phyloP scores from a whole-genome alignment of 495 filamentous ascomycete species.

The Jackrogersella multiformis region DNA sequence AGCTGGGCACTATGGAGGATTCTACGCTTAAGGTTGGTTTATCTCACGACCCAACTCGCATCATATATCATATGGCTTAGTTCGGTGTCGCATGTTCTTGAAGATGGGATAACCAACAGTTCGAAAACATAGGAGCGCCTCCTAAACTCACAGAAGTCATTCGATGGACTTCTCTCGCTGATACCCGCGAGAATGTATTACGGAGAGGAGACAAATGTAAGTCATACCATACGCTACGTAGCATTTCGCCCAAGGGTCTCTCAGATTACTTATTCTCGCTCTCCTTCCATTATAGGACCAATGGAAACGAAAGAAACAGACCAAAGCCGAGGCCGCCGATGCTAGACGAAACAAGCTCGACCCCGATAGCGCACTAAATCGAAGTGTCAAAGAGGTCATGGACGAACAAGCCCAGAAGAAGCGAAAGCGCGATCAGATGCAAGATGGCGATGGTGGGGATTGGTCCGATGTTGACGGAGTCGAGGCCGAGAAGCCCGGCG shows the following conservation, averaged over 20 bases:
- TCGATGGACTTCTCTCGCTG: conserved; percentile 89
- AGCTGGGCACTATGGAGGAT: conserved; percentile 44
- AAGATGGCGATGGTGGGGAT: conserved; percentile 50
- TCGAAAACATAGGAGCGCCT: conserved; percentile 74
- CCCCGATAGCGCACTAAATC: conserved; percentile 73
- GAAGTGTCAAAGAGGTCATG: conserved; percentile 84
- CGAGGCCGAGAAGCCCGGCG: conserved; percentile 62
- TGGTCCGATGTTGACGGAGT: conserved; percentile 54
- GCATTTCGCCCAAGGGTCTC: not conserved
- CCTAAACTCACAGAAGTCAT: conserved; percentile 83
- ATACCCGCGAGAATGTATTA: conserved; percentile 95
- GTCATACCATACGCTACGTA: conserved; percentile 49
- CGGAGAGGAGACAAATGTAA: conserved; percentile 83
- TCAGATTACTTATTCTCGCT: conserved; percentile 26
- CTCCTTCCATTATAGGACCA: conserved; percentile 67
- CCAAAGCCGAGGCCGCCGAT: conserved; percentile 79
- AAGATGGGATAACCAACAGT: conserved; percentile 37
- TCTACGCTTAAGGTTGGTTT: conserved; percentile 50
- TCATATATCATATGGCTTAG: no score
- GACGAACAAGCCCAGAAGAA: conserved; percentile 80
- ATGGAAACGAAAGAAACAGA: conserved; percentile 89
- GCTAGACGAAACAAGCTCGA: conserved; percentile 86
- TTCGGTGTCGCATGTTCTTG: conserved; percentile 20
- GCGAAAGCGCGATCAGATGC: conserved; percentile 58
- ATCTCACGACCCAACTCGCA: conserved; percentile 13